Evolutionary conservation across 2,329 filamentous ascomycete genomes (phyloP).

Genomic region (Colletotrichum gloeosporioides): DNA sequence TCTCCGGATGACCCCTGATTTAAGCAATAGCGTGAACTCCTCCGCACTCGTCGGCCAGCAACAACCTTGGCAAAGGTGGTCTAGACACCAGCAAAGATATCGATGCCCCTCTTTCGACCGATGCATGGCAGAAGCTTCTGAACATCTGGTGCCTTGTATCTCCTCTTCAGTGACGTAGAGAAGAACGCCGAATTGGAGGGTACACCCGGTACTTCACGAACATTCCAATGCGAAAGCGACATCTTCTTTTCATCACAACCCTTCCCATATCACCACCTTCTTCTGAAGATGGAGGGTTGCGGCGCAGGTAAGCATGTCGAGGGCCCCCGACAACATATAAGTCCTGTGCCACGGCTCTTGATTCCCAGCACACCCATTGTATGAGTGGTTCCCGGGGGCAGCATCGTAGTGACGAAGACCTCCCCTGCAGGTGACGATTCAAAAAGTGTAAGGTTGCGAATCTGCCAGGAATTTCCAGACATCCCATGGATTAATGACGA

Average conservation of each 20-base stretch:
- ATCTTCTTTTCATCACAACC: neutral
- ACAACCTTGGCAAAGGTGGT: neutral
- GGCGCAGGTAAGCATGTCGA: neutral
- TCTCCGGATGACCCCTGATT: neutral
- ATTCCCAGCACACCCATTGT: neutral
- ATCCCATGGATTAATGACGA: neutral
- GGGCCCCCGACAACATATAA: neutral
- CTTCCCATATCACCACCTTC: neutral
- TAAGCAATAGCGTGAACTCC: neutral
- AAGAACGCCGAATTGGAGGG: neutral
- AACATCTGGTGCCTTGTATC: neutral
- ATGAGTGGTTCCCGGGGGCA: neutral
- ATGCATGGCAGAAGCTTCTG: conserved; percentile 3
- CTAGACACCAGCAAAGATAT: neutral
- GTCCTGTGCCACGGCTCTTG: neutral
- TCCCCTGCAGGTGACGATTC: neutral
- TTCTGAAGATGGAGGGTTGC: neutral
- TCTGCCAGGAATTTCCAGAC: neutral
- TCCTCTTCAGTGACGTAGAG: neutral
- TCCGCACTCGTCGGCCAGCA: neutral
- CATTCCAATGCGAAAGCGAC: neutral
- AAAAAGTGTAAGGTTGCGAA: neutral
- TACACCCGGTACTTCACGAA: neutral
- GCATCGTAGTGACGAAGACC: neutral
- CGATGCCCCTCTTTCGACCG: conserved; percentile 5